phyloP scores from a whole-genome alignment of 225 moss, liverwort and hornwort species.

The Rhytidiadelphus loreus region DNA sequence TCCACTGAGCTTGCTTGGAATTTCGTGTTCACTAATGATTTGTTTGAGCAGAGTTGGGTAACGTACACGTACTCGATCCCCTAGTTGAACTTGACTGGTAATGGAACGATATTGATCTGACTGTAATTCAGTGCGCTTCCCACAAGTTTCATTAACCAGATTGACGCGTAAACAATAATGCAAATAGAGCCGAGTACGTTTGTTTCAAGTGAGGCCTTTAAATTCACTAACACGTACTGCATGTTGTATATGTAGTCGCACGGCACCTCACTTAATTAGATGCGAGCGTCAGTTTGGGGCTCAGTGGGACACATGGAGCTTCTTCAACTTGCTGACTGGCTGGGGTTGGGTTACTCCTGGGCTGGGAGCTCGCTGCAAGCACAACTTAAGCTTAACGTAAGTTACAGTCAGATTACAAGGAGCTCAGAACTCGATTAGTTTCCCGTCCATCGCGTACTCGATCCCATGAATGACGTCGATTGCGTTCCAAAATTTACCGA shows the following conservation, averaged over 20 bases:
- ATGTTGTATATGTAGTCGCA: background rate
- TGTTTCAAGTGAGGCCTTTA: background rate
- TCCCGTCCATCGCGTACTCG: background rate
- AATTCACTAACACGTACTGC: background rate
- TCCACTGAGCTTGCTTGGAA: background rate
- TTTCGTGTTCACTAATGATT: background rate
- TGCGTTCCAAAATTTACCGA: background rate
- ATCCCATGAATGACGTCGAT: background rate
- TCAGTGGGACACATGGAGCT: background rate
- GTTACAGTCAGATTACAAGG: background rate
- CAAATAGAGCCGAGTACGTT: background rate
- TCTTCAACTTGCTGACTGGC: background rate
- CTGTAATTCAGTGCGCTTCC: background rate
- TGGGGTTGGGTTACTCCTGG: background rate
- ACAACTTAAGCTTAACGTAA: background rate
- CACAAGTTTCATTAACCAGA: background rate
- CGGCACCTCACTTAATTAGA: background rate
- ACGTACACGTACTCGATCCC: background rate
- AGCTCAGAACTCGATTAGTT: background rate
- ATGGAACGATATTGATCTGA: background rate
- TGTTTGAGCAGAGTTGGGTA: background rate
- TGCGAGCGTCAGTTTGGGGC: background rate
- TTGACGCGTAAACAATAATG: background rate
- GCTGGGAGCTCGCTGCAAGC: background rate
- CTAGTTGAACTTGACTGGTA: background rate